A percentile compares a stretch with the other conserved stretches of the same genome.
phyloP scores from a whole-genome alignment of 1,284 basidiomycete species.

The Ustilago nuda region DNA sequence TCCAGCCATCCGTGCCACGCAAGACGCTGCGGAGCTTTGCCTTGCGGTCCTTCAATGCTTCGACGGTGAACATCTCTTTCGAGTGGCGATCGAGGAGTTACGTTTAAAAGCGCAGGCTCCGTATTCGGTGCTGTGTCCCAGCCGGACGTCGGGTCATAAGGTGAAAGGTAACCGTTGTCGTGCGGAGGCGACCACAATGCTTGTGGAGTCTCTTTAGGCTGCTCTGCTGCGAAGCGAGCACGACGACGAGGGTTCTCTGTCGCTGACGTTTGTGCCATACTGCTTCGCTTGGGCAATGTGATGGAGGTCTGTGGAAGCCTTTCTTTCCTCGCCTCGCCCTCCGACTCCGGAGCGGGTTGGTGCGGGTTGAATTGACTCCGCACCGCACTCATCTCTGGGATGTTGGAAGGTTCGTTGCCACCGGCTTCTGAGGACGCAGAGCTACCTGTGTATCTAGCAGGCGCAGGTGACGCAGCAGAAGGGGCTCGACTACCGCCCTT shows the following conservation, averaged over 20 bases:
- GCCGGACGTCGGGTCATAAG: background rate
- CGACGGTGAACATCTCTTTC: background rate
- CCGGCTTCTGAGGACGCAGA: slow-evolving; percentile 30
- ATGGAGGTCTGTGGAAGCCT: background rate
- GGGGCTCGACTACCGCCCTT: slow-evolving; percentile 24
- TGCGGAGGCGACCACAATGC: slow-evolving; percentile 10
- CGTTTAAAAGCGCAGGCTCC: slow-evolving; percentile 1
- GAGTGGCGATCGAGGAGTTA: slow-evolving; percentile 14
- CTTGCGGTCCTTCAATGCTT: background rate
- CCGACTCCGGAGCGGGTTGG: slow-evolving; percentile 21
- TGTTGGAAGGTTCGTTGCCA: slow-evolving; percentile 25
- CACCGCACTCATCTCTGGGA: slow-evolving; percentile 41
- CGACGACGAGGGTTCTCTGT: slow-evolving; percentile 31
- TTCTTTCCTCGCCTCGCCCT: slow-evolving; percentile 13
- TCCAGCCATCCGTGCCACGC: slow-evolving; percentile 19
- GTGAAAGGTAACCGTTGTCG: slow-evolving; percentile 18
- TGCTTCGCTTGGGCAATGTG: background rate
- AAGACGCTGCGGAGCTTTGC: slow-evolving; percentile 6
- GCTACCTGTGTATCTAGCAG: background rate
- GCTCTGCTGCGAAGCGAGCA: background rate
- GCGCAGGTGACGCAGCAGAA: background rate
- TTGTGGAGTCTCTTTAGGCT: background rate
- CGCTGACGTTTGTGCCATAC: background rate
- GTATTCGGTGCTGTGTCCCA: slow-evolving; percentile 8
- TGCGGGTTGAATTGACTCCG: slow-evolving; percentile 36